Evolutionary conservation across 78 protist species (phyloP).

Genomic region (Mastigamoeba balamuthi): DNA sequence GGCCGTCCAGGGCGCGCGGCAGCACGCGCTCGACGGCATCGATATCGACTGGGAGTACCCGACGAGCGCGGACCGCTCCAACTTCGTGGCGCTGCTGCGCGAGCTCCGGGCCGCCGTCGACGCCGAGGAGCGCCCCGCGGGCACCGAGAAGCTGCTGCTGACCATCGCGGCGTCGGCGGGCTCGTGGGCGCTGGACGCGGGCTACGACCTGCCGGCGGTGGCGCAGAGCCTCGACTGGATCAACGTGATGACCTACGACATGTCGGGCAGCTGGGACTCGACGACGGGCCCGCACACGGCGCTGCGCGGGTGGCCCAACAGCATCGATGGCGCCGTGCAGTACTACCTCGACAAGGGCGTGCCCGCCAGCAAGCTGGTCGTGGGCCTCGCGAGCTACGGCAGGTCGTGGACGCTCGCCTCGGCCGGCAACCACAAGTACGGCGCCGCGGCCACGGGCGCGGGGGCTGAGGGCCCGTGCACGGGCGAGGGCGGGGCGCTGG

Average conservation of each 20-base stretch:
- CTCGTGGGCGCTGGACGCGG: too few species aligned
- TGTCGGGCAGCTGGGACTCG: not conserved
- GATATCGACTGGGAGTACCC: slow-evolving; percentile 34
- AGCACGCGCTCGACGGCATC: not conserved
- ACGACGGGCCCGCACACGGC: not conserved
- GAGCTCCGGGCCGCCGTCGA: not conserved
- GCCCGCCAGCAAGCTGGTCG: not conserved
- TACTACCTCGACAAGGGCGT: not conserved
- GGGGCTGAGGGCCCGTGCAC: not conserved
- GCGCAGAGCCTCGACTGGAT: not conserved
- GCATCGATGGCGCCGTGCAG: not conserved
- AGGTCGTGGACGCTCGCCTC: not conserved
- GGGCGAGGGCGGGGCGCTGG: not conserved
- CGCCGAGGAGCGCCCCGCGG: too few species aligned
- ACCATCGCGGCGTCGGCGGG: too few species aligned
- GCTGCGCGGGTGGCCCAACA: not conserved
- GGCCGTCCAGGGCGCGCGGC: not conserved
- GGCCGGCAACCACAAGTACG: not conserved
- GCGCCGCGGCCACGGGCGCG: not conserved
- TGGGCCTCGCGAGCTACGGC: not conserved
- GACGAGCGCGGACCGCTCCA: not conserved
- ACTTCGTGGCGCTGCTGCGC: not conserved
- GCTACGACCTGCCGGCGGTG: not conserved
- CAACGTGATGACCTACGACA: not conserved
- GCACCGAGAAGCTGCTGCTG: too few species aligned